Conservation (phyloP, 805 yeast species). For the Kazachstania psychrophila region DNA sequence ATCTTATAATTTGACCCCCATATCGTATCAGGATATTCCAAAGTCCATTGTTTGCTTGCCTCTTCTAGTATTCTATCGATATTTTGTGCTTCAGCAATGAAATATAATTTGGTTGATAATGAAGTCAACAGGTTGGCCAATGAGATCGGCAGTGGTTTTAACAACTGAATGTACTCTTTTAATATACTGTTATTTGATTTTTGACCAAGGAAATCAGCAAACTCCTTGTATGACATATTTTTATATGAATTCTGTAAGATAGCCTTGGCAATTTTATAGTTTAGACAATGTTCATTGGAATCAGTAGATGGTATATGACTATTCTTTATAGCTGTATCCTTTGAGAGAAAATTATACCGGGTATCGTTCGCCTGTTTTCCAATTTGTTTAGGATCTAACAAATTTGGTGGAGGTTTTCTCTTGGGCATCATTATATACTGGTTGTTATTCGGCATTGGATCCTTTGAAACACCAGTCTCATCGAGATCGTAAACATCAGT, state of each 20-base stretch:
- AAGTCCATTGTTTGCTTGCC: conserved; percentile 56
- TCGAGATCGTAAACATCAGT: too few species aligned
- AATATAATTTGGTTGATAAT: conserved; percentile 57
- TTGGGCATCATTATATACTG: too few species aligned
- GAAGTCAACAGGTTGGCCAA: conserved; percentile 48
- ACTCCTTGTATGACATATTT: conserved; percentile 33
- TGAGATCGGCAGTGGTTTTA: conserved; percentile 39
- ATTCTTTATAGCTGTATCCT: too few species aligned
- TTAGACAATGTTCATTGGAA: too few species aligned
- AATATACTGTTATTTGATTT: conserved; percentile 25
- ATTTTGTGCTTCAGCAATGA: conserved; percentile 77
- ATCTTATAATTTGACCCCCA: conserved; percentile 43
- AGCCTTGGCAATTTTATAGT: conserved; percentile 22
- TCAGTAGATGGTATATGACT: too few species aligned
- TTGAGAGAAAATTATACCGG: too few species aligned
- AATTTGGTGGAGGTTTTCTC: too few species aligned
- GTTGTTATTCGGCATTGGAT: too few species aligned
- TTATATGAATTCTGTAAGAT: conserved; percentile 28
- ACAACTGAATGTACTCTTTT: conserved; percentile 31
- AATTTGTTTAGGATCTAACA: too few species aligned
- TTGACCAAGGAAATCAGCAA: conserved; percentile 35
- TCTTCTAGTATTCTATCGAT: conserved; percentile 65
- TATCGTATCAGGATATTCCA: conserved; percentile 34
- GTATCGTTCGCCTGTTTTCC: too few species aligned
- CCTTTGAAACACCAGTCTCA: too few species aligned